These are phyloP conservation scores for Microsporum ferrugineum DNA, from an alignment of 2,329 filamentous ascomycete genomes.

Conservation along the genomic window DNA sequence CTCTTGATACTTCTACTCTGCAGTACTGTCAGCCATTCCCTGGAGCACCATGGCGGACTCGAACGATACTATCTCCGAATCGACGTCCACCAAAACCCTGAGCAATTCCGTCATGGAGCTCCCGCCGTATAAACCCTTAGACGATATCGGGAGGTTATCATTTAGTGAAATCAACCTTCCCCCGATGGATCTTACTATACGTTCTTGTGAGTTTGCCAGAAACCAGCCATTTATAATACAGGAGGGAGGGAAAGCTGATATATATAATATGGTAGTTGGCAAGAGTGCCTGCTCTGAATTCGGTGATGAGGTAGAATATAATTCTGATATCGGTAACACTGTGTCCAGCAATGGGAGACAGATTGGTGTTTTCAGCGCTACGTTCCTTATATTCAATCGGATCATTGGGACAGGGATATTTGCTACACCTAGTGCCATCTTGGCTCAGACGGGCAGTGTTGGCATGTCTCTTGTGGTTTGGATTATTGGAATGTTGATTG, in stretches of 20 bases:
- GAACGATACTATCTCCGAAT: background rate
- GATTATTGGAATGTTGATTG: conserved; percentile 39
- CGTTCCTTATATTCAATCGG: conserved; percentile 40
- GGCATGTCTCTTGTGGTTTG: conserved; percentile 40
- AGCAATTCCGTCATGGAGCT: background rate
- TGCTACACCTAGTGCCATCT: conserved; percentile 37
- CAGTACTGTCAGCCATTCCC: background rate
- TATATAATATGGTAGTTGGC: background rate
- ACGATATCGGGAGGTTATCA: background rate
- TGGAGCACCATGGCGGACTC: background rate
- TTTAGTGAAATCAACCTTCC: background rate
- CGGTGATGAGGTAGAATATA: background rate
- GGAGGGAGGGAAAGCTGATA: background rate
- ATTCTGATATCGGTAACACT: background rate
- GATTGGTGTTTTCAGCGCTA: conserved; percentile 32
- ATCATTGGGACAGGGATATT: conserved; percentile 42
- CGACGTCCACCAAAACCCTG: background rate
- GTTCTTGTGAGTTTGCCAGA: background rate
- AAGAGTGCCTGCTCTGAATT: background rate
- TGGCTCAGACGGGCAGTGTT: conserved; percentile 36
- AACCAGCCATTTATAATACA: background rate
- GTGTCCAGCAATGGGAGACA: conserved; percentile 16
- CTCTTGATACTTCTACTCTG: background rate
- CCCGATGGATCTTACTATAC: background rate
- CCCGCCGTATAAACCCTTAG: background rate